Evolutionary conservation across 2,329 filamentous ascomycete genomes (phyloP).

Genomic region (Arthrobotrys conoides): DNA sequence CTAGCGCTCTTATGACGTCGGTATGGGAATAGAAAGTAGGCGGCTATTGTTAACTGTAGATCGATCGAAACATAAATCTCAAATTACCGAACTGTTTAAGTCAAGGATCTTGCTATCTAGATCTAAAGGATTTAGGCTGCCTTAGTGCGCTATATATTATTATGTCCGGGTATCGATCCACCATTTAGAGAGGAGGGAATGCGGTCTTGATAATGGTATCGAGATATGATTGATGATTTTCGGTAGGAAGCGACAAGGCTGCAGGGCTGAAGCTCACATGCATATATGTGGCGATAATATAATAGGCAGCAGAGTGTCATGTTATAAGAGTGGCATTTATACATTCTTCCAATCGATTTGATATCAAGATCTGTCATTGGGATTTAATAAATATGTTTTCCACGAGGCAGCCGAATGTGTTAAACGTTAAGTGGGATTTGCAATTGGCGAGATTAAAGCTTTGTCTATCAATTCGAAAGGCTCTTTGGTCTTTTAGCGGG

Average conservation of each 20-base stretch:
- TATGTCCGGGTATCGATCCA: background rate
- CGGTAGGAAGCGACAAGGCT: background rate
- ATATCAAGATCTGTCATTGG: background rate
- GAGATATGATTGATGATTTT: slow-evolving; percentile 24
- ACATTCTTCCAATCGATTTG: slow-evolving; percentile 5
- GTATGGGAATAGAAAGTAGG: slow-evolving; percentile 56
- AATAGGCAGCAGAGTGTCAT: slow-evolving; percentile 25
- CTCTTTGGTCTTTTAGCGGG: slow-evolving; percentile 21
- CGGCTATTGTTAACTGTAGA: slow-evolving; percentile 43
- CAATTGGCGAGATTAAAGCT: slow-evolving; percentile 50
- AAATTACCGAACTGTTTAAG: slow-evolving; percentile 9
- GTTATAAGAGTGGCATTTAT: background rate
- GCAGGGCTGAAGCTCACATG: slow-evolving; percentile 16
- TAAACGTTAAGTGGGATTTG: too few species aligned
- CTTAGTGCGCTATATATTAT: background rate
- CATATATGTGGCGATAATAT: slow-evolving; percentile 26
- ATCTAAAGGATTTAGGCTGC: slow-evolving; percentile 5
- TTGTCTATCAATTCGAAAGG: slow-evolving; percentile 21
- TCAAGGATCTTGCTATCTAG: background rate
- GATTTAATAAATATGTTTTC: background rate
- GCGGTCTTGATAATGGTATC: slow-evolving; percentile 6
- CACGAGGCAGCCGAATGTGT: slow-evolving; percentile 23
- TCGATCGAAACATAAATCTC: slow-evolving; percentile 23
- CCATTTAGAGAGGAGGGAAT: background rate
- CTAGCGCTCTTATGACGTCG: slow-evolving; percentile 54